These are phyloP conservation scores for Lycium ferocissimum DNA, from an alignment of 257 asterid genomes.

Conservation along the genomic window DNA sequence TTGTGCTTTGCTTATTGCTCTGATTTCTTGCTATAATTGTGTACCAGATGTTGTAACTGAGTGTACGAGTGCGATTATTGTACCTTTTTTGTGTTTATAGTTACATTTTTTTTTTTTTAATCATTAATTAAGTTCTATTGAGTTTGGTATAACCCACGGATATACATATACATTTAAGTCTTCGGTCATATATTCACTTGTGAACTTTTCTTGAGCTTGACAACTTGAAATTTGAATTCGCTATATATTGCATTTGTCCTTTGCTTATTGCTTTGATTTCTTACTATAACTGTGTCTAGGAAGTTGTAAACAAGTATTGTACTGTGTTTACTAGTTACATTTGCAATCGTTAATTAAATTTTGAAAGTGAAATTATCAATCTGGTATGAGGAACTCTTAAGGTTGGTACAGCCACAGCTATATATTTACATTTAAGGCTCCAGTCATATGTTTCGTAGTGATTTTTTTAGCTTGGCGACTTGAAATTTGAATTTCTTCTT, in stretches of 20 bases:
- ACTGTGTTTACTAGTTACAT: neutral
- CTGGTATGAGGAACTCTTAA: neutral
- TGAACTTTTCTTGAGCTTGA: too few relatives aligned
- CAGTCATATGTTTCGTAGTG: neutral
- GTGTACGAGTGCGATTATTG: too few relatives aligned
- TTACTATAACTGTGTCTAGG: neutral
- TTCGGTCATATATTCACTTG: too few relatives aligned
- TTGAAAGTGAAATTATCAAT: neutral
- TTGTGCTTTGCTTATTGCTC: neutral
- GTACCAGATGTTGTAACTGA: neutral
- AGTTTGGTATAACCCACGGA: too few relatives aligned
- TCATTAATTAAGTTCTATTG: too few relatives aligned
- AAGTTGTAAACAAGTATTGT: neutral
- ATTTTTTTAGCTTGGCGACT: neutral
- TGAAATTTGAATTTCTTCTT: neutral
- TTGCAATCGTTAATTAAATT: neutral
- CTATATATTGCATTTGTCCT: neutral
- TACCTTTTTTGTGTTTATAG: too few relatives aligned
- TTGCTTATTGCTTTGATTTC: neutral
- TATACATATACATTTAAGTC: too few relatives aligned
- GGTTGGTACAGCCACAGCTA: neutral
- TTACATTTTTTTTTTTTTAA: too few relatives aligned
- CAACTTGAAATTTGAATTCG: neutral
- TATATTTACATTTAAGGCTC: neutral
- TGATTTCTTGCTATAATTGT: neutral